phyloP scores from a whole-genome alignment of 805 yeast species.

The Wickerhamia fluorescens region DNA sequence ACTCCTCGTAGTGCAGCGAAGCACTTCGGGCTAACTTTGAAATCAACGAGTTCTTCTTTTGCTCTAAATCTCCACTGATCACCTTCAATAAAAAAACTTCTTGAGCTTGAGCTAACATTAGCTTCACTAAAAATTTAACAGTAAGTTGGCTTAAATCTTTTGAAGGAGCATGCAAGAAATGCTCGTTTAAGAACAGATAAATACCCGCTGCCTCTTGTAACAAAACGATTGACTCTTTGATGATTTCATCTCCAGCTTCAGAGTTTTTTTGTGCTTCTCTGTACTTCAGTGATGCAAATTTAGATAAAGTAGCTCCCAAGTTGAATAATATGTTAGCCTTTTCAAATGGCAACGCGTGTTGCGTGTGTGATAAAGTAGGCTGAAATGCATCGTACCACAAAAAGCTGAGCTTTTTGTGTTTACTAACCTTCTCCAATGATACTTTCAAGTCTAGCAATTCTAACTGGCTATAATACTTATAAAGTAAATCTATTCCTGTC shows the following conservation, averaged over 20 bases:
- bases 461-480: conserved; percentile 71
- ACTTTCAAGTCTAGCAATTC: conserved; percentile 74
- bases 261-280: conserved; percentile 12
- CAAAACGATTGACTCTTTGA: conserved; percentile 52
- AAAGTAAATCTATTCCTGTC: conserved; percentile 48
- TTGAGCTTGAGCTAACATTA: conserved; percentile 84
- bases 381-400: conserved; percentile 76
- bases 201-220: conserved; percentile 78
- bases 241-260: conserved; percentile 12
- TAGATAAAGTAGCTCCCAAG: conserved; percentile 56
- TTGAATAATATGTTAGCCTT: conserved; percentile 82
- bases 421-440: conserved; percentile 52
- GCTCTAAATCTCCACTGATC: conserved; percentile 43
- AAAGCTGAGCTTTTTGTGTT: conserved; percentile 45
- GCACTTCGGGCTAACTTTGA: conserved; percentile 68
- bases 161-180: conserved; percentile 85
- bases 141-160: conserved; percentile 67
- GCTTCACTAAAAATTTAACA: conserved; percentile 51
- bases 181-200: conserved; percentile 62
- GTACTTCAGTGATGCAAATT: conserved; percentile 35
- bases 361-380: conserved; percentile 43
- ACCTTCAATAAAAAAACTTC: conserved; percentile 69
- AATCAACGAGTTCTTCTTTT: conserved; percentile 58
- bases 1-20: conserved; percentile 45
- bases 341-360: conserved; percentile 79